Conservation (phyloP, 192 early-diverging fungal genomes). For the Podila epicladia region DNA sequence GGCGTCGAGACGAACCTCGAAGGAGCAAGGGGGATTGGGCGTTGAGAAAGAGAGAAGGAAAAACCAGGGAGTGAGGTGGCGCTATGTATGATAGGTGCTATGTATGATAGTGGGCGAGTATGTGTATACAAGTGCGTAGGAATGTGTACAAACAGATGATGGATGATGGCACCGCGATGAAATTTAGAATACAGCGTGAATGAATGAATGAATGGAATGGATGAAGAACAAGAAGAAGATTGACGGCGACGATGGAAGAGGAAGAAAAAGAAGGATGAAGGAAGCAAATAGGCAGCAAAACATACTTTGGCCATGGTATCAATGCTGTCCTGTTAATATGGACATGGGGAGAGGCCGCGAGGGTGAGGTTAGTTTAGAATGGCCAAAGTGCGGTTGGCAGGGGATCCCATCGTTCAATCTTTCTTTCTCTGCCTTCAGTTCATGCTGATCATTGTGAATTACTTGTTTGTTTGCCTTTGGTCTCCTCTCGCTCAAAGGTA, state of each 20-base stretch:
- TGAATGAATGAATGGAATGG: conserved; percentile 8
- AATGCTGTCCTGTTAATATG: not conserved
- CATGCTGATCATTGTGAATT: too few species aligned
- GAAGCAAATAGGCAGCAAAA: not conserved
- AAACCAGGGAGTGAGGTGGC: not conserved
- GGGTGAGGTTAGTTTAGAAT: too few species aligned
- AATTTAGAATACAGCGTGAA: not conserved
- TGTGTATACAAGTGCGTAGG: not conserved
- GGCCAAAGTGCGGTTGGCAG: too few species aligned
- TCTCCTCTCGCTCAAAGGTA: too few species aligned
- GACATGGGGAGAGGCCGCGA: too few species aligned
- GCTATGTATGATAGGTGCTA: too few species aligned
- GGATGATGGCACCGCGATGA: conserved; percentile 2
- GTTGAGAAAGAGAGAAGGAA: not conserved
- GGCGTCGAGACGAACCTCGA: not conserved
- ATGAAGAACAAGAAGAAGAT: not conserved
- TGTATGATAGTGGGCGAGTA: not conserved
- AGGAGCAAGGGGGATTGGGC: not conserved
- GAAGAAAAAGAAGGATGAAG: not conserved
- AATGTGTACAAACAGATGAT: not conserved
- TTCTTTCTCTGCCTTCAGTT: too few species aligned
- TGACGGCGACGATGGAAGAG: not conserved
- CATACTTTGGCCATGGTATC: not conserved
- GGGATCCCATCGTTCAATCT: too few species aligned
- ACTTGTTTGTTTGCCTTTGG: too few species aligned